Evolutionary conservation across 768 basidiomycete species (phyloP).

Genomic region (Suillus fuscotomentosus): DNA sequence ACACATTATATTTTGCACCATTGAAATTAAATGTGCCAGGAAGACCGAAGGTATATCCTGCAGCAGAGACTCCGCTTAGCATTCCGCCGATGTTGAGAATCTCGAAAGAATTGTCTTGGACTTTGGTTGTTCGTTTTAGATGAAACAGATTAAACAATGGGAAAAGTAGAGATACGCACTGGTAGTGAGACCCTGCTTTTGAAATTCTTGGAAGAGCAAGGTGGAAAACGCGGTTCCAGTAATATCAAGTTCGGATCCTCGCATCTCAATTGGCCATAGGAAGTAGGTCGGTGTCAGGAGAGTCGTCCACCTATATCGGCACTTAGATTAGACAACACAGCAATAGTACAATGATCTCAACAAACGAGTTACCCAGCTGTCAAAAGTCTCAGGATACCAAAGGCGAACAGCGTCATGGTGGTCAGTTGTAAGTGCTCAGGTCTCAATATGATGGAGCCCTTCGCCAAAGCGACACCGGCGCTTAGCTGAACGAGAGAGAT

Average conservation of each 20-base stretch:
- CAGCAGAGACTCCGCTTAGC: too few species aligned
- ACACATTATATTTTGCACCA: conserved; percentile 17
- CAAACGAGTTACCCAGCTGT: conserved; percentile 13
- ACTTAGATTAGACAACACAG: background rate
- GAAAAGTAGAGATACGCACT: too few species aligned
- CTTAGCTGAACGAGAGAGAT: conserved; percentile 14
- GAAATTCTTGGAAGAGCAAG: conserved; percentile 1
- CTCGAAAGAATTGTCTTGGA: too few species aligned
- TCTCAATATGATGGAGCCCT: background rate
- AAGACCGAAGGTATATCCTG: too few species aligned
- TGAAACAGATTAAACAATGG: too few species aligned
- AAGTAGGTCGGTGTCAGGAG: conserved; percentile 11
- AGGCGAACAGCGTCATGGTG: conserved; percentile 5
- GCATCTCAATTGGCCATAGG: background rate
- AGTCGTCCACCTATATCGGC: conserved; percentile 13
- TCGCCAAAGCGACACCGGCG: conserved; percentile 9
- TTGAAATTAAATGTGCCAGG: too few species aligned
- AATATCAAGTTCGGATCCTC: conserved; percentile 9
- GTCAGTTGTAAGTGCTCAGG: conserved; percentile 1
- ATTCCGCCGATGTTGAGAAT: too few species aligned
- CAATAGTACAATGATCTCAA: background rate
- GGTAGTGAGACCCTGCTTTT: too few species aligned
- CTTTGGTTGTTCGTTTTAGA: too few species aligned
- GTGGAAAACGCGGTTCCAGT: conserved; percentile 10
- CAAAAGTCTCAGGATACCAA: conserved; percentile 12